phyloP scores from a whole-genome alignment of 1,284 basidiomycete genomes.

The Coriolopsis trogii region DNA sequence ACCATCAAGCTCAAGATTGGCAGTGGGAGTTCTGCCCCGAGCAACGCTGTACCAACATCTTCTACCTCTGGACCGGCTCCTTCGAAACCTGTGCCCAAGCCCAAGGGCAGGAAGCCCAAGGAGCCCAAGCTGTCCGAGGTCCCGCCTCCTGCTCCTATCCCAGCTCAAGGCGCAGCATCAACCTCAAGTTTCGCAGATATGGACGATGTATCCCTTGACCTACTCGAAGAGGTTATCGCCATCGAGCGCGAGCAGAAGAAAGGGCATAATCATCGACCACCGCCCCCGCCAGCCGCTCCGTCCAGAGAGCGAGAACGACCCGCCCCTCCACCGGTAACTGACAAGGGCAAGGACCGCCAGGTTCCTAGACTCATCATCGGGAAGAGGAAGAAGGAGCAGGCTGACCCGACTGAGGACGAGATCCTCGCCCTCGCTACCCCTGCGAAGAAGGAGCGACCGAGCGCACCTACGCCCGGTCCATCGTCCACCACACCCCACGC shows the following conservation, averaged over 20 bases:
- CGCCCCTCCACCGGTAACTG: constrained; percentile 19
- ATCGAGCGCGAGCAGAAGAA: constrained; percentile 59
- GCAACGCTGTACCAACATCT: constrained; percentile 18
- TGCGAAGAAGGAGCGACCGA: constrained; percentile 60
- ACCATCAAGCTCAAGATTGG: constrained; percentile 62
- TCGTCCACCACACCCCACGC: constrained; percentile 20
- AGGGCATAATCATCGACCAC: constrained; percentile 17
- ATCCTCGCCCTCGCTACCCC: constrained; percentile 61
- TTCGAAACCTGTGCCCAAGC: constrained; percentile 33
- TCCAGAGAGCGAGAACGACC: constrained; percentile 20
- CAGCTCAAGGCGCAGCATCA: constrained; percentile 40
- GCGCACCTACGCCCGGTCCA: constrained; percentile 29
- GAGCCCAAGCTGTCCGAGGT: constrained; percentile 44
- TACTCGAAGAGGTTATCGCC: constrained; percentile 79
- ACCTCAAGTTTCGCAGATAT: constrained; percentile 34
- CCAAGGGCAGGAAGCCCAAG: constrained; percentile 52
- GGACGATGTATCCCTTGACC: constrained; percentile 76
- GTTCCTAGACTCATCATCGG: constrained; percentile 35
- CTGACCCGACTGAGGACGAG: constrained; percentile 47
- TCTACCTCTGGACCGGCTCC: too few species aligned
- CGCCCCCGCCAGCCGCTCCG: constrained; percentile 5
- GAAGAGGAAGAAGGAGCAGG: constrained; percentile 60
- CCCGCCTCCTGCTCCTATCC: constrained; percentile 48
- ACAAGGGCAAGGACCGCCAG: constrained; percentile 36
- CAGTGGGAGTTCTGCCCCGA: constrained; percentile 27